Conservation (phyloP, 768 basidiomycete species). For the Trichaptum fuscoviolaceum region DNA sequence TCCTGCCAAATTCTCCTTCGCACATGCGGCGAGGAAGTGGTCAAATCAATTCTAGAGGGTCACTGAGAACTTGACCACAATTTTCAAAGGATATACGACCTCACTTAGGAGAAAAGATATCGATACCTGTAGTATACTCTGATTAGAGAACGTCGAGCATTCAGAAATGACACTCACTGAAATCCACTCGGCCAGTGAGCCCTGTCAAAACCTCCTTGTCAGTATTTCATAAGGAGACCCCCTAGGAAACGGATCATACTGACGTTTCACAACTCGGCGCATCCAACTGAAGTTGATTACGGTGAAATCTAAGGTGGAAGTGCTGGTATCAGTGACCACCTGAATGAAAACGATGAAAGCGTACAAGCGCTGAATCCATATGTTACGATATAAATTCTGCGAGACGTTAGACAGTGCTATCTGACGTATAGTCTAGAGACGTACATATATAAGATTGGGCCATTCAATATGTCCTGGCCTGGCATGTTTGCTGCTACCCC, state of each 20-base stretch:
- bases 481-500: conserved; percentile 56
- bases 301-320: conserved; percentile 47
- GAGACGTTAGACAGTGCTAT: conserved; percentile 6
- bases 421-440: conserved; percentile 21
- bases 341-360: conserved; percentile 15
- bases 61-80: conserved; percentile 3
- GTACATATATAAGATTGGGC: conserved; percentile 60
- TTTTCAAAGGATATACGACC: conserved; percentile 10
- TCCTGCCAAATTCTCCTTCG: conserved; percentile 79
- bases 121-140: conserved; percentile 46
- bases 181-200: conserved; percentile 61
- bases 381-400: conserved; percentile 47
- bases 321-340: conserved; percentile 10
- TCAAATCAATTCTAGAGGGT: conserved; percentile 47
- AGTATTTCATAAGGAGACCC: conserved; percentile 4
- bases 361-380: conserved; percentile 66
- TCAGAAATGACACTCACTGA: conserved; percentile 43
- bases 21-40: conserved; percentile 51
- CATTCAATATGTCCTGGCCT: conserved; percentile 48
- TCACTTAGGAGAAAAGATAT: conserved; percentile 75
- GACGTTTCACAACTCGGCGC: conserved; percentile 59
- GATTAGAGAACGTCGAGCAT: conserved; percentile 1
- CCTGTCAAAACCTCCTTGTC: conserved; percentile 29
- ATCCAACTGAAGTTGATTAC: conserved; percentile 47
- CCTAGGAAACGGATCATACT: conserved; percentile 18